Conservation (phyloP, 2,329 filamentous ascomycete genomes). For the Diplodia corticola region DNA sequence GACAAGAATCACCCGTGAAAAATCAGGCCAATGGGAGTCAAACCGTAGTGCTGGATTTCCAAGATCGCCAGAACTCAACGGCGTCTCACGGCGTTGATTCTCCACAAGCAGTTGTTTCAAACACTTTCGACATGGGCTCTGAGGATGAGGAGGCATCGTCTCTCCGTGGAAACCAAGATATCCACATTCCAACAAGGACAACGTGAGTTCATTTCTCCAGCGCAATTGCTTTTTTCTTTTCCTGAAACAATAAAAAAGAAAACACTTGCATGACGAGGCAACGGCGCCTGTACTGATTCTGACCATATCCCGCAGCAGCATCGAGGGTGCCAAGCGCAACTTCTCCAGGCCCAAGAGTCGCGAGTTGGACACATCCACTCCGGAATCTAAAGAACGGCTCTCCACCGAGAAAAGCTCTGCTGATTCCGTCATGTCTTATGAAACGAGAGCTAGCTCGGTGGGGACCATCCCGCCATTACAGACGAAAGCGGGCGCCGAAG, state of each 20-base stretch:
- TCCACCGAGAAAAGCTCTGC: constrained; percentile 32
- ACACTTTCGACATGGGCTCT: constrained; percentile 14
- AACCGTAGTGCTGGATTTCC: neutral
- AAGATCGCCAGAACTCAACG: neutral
- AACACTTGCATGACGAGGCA: neutral
- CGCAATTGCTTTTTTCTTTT: neutral
- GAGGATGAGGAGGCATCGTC: neutral
- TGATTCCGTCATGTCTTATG: constrained; percentile 39
- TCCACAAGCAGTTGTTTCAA: constrained; percentile 1
- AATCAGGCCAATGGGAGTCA: neutral
- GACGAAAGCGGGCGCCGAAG: constrained; percentile 43
- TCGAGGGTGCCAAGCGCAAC: neutral
- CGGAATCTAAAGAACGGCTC: constrained; percentile 25
- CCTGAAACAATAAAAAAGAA: too few relatives aligned
- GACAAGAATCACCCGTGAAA: neutral
- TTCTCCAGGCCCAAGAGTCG: constrained; percentile 25
- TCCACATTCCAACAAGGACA: constrained; percentile 1
- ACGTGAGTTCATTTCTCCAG: neutral
- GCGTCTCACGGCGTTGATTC: neutral
- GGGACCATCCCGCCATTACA: constrained; percentile 45
- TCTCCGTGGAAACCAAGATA: neutral
- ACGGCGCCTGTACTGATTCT: neutral
- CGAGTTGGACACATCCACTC: constrained; percentile 25
- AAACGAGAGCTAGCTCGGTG: constrained; percentile 37
- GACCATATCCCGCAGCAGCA: neutral